Evolutionary conservation across 108 stramenopile species (phyloP).

Genomic region (Nannochloropsis oceanica): DNA sequence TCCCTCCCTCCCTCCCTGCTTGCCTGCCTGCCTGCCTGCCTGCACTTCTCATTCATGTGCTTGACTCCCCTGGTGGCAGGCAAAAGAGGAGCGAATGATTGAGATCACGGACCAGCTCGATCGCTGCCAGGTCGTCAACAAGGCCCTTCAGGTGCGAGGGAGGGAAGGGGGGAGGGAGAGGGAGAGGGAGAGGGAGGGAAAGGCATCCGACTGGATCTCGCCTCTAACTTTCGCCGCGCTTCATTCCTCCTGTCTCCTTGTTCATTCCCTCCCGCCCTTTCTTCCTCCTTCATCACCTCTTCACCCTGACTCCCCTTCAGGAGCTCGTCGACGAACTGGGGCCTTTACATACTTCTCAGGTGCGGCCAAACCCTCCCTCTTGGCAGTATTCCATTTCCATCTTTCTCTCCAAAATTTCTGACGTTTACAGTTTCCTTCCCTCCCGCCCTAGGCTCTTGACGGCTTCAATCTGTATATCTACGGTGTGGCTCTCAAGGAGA

Average conservation of each 20-base stretch:
- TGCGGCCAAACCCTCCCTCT: neutral
- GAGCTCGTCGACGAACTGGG: neutral
- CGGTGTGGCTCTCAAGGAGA: constrained; percentile 49
- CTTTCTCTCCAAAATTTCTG: neutral
- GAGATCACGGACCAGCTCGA: neutral
- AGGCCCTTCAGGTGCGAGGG: neutral
- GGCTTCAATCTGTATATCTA: constrained; percentile 82
- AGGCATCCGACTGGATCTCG: neutral
- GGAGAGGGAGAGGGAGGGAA: neutral
- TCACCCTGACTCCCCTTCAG: neutral
- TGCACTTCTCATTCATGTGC: neutral
- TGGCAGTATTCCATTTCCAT: neutral
- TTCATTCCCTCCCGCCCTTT: neutral
- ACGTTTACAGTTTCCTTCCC: neutral
- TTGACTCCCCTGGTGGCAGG: neutral
- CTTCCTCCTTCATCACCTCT: neutral
- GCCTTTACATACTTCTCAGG: neutral
- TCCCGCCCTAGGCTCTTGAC: constrained; percentile 39
- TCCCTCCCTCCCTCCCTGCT: neutral
- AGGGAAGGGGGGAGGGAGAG: neutral
- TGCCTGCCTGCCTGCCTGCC: neutral
- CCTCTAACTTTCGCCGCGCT: neutral
- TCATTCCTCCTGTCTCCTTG: neutral
- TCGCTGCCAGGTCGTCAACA: neutral
- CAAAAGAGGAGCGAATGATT: neutral